phyloP scores from a whole-genome alignment of 179 eudicot species.

The Silene noctiflora region DNA sequence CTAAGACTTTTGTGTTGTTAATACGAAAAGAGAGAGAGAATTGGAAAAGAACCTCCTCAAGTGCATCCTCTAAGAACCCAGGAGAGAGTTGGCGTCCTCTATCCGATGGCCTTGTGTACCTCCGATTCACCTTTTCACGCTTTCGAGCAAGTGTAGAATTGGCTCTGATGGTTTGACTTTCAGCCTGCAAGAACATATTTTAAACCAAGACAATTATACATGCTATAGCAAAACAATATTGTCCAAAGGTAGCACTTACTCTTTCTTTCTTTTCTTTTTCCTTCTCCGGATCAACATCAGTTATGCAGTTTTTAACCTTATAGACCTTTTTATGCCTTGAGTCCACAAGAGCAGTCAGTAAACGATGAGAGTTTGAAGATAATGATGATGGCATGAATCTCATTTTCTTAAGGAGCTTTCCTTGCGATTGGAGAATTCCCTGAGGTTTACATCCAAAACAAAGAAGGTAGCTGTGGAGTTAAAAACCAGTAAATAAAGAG shows the following conservation, averaged over 20 bases:
- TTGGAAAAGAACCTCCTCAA: constrained; percentile 48
- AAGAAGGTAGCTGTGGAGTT: neutral
- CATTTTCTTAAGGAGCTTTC: constrained; percentile 78
- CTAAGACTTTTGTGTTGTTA: neutral
- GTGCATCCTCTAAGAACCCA: constrained; percentile 91
- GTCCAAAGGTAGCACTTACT: constrained; percentile 35
- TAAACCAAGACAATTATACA: constrained; percentile 11
- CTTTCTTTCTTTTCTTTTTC: constrained; percentile 92
- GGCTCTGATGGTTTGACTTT: constrained; percentile 87
- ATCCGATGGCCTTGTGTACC: constrained; percentile 68
- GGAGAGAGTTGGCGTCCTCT: constrained; percentile 98
- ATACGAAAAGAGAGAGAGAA: neutral
- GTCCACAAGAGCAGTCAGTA: constrained; percentile 93
- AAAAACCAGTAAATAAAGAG: constrained; percentile 9
- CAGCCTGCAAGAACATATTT: constrained; percentile 56
- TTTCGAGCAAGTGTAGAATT: constrained; percentile 67
- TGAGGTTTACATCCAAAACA: constrained; percentile 28
- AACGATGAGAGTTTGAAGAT: constrained; percentile 83
- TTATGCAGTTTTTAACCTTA: constrained; percentile 88
- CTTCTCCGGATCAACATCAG: constrained; percentile 98
- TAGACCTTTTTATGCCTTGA: constrained; percentile 91
- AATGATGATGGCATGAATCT: constrained; percentile 96
- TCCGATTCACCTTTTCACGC: constrained; percentile 89
- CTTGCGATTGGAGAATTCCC: constrained; percentile 98
- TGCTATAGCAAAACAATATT: constrained; percentile 5